Conservation (phyloP, 768 basidiomycete species). For the Phanerochaete sordida region DNA sequence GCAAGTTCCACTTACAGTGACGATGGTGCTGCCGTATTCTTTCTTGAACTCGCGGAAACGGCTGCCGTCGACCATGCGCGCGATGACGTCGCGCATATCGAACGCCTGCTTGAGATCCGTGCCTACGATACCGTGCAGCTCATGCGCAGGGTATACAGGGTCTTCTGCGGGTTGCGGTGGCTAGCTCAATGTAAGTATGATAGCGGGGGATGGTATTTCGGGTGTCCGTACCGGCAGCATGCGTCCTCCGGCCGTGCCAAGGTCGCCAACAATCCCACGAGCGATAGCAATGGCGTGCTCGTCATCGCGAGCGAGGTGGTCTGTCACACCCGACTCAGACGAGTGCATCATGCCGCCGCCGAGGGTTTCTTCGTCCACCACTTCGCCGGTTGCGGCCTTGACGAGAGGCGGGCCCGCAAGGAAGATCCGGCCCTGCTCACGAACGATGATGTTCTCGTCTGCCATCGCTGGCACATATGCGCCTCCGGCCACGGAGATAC, state of each 20-base stretch:
- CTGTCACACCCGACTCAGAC: conserved; percentile 86
- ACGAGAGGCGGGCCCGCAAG: conserved; percentile 93
- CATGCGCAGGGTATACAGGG: conserved; percentile 75
- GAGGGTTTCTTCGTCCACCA: conserved; percentile 87
- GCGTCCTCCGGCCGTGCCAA: conserved; percentile 59
- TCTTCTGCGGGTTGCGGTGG: conserved; percentile 59
- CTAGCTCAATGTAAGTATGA: conserved; percentile 26
- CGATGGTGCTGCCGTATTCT: conserved; percentile 87
- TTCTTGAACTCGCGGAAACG: conserved; percentile 94
- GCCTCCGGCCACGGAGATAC: conserved; percentile 91
- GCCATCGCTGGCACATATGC: conserved; percentile 97
- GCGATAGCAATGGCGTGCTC: conserved; percentile 83
- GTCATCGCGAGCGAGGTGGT: conserved; percentile 82
- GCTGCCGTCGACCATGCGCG: conserved; percentile 88
- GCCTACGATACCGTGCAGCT: conserved; percentile 89
- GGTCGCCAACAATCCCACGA: conserved; percentile 71
- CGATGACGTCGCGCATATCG: conserved; percentile 93
- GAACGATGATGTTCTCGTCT: conserved; percentile 88
- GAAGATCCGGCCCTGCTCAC: conserved; percentile 91
- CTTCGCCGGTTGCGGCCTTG: conserved; percentile 92
- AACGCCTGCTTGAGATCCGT: conserved; percentile 86
- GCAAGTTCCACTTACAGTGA: conserved; percentile 56
- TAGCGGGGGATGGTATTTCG: neutral
- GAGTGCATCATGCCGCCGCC: conserved; percentile 93
- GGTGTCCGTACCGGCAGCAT: conserved; percentile 41